Evolutionary conservation across 2,329 filamentous ascomycete species (phyloP), one percentile per base, ranked within the genome.

Genomic region (Sporothrix luriei): DNA sequence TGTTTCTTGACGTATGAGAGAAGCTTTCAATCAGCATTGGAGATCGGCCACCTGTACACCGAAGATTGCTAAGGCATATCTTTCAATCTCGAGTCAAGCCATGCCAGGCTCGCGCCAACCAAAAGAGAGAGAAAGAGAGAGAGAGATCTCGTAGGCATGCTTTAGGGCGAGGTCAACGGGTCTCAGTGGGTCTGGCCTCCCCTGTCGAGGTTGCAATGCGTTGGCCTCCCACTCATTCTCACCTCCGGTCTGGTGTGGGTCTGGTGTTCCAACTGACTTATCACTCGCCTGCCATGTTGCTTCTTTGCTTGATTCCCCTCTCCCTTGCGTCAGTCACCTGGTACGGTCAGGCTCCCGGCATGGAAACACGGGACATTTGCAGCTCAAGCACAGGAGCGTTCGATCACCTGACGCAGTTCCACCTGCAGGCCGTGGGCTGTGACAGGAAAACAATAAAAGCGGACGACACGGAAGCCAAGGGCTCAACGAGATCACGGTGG

Each of bases 331-430:
- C 26, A 65, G 26, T 24, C 26, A 65, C 61, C 40, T 24, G 38
- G 33, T 40, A 46, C 29, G 29, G 59, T 24, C 43, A 38, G 46
- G 46, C 14, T 29, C 49, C 24, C 43, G 49, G 21, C 26, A n/a
- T 14, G 14, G 51, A 16, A 6, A 26, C 33, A 49, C 24, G 43
- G 43, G 46, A 49, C 48, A 52, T 51, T 46, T 67, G 38, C 51
- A 68, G 66, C 52, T 59, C 51, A 59, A 33, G 40, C 52, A 68
- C 66, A 57, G 66, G 24, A 68, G 38, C 51, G 40, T 43, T 54
- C 19, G 14, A 61, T 68, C 66, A 68, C 66, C 66, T 68, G 66
- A 68, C 40, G 52, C 24, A 48, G 43, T 14, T 24, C 43, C 40
- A 29, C 43, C 43, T 46, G 59, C 21, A 33, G 38, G 57, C 57